Percentiles rank a stretch among this genome's conserved stretches.
These are phyloP conservation scores for Talaromyces pinophilus DNA, from an alignment of 2,329 filamentous ascomycete genomes.

Conservation along the genomic window DNA sequence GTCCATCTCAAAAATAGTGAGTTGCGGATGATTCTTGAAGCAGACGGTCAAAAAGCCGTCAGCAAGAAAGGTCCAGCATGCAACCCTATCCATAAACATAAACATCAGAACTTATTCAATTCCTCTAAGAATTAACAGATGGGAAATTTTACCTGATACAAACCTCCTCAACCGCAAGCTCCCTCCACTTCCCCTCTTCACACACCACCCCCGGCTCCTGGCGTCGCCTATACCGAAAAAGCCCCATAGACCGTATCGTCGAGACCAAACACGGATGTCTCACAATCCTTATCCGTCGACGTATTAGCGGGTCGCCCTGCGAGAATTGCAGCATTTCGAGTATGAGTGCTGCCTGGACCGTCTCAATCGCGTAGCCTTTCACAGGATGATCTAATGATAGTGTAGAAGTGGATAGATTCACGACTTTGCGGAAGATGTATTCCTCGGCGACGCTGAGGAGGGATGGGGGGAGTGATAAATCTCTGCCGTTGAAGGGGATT, in stretches of 20 bases:
- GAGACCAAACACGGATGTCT: constrained; percentile 36
- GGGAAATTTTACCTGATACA: constrained; percentile 29
- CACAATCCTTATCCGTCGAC: constrained; percentile 36
- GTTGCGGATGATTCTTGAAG: constrained; percentile 35
- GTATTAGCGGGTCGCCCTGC: constrained; percentile 31
- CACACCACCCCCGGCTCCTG: constrained; percentile 24
- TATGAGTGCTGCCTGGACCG: constrained; percentile 34
- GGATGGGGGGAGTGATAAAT: constrained; percentile 24
- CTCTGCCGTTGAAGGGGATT: constrained; percentile 26
- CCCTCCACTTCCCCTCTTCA: constrained; percentile 28
- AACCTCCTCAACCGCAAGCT: constrained; percentile 31
- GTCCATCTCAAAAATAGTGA: constrained; percentile 36
- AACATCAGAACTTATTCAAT: neutral
- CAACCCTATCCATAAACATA: constrained; percentile 25
- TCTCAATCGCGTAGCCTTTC: constrained; percentile 26
- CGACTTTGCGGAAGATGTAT: constrained; percentile 33
- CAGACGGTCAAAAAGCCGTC: constrained; percentile 38
- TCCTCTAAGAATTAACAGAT: neutral
- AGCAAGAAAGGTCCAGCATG: constrained; percentile 36
- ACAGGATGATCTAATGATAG: constrained; percentile 21
- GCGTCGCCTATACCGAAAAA: constrained; percentile 32
- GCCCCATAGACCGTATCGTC: constrained; percentile 32
- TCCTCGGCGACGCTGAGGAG: constrained; percentile 35
- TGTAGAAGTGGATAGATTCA: constrained; percentile 25
- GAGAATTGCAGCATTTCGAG: constrained; percentile 39